Evolutionary conservation across 2,329 filamentous ascomycete species (phyloP).

Genomic region (Keithomyces neogunnii): DNA sequence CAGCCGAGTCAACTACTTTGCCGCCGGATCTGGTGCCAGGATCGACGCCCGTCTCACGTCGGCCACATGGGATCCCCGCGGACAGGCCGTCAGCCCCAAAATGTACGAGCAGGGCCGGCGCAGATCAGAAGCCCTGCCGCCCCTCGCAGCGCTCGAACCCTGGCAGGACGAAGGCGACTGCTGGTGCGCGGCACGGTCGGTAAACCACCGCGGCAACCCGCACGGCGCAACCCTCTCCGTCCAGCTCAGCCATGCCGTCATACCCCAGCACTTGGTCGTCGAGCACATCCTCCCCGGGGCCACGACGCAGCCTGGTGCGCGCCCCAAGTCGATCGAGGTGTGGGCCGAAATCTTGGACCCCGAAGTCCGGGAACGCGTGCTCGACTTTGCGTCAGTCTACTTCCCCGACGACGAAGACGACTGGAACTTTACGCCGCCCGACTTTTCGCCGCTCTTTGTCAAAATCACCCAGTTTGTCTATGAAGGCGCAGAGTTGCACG

Average conservation of each 20-base stretch:
- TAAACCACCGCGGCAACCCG: conserved; percentile 31
- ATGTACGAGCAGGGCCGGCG: conserved; percentile 12
- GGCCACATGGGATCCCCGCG: conserved; percentile 36
- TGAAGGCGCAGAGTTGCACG: conserved; percentile 31
- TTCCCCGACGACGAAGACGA: conserved; percentile 25
- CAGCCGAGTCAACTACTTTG: conserved; percentile 66
- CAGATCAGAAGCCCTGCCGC: conserved; percentile 19
- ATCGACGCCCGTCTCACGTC: conserved; percentile 56
- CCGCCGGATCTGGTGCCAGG: conserved; percentile 53
- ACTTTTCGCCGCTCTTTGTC: conserved; percentile 35
- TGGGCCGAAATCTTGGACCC: conserved; percentile 52
- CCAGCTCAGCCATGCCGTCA: conserved; percentile 45
- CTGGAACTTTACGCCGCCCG: conserved; percentile 20
- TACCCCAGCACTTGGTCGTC: conserved; percentile 61
- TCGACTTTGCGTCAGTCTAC: conserved; percentile 33
- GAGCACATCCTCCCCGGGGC: conserved; percentile 61
- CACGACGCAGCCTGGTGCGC: conserved; percentile 51
- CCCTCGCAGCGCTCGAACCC: conserved; percentile 47
- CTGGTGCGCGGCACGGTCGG: conserved; percentile 61
- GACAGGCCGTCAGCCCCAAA: conserved; percentile 8
- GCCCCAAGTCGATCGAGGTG: conserved; percentile 61
- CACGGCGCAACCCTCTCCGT: conserved; percentile 59
- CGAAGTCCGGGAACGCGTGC: conserved; percentile 28
- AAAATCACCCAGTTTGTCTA: conserved; percentile 52
- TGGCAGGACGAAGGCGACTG: conserved; percentile 82